Conservation (phyloP, 371 early-diverging fungal species). For the Apophysomyces variabilis region DNA sequence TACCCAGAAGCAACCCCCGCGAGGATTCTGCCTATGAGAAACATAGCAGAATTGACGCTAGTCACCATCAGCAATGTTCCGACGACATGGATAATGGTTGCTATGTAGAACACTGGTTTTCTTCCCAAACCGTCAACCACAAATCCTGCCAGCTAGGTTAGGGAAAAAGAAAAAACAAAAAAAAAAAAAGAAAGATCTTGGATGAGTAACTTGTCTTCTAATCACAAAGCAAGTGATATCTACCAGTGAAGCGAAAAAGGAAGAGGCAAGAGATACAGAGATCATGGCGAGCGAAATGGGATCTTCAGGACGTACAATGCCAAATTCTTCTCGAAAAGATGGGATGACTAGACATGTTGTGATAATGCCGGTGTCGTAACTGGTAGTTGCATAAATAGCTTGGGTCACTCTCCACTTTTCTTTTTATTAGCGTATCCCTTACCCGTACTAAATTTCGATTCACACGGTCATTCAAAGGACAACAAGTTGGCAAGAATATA, state of each 20-base stretch:
- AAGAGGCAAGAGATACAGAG: constrained; percentile 36
- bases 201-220: no score
- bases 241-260: constrained; percentile 42
- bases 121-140: constrained; percentile 44
- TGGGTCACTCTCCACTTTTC: neutral
- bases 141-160: constrained; percentile 36
- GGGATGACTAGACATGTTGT: constrained; percentile 49
- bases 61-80: constrained; percentile 74
- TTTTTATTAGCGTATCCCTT: neutral
- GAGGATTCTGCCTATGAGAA: constrained; percentile 76
- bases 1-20: constrained; percentile 71
- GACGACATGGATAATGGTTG: constrained; percentile 67
- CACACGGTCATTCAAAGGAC: neutral
- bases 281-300: constrained; percentile 27
- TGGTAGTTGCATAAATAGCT: constrained; percentile 16
- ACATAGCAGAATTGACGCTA: constrained; percentile 48
- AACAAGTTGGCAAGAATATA: neutral
- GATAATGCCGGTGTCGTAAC: constrained; percentile 56
- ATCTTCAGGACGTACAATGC: constrained; percentile 14
- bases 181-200: neutral
- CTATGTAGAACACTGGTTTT: constrained; percentile 46
- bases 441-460: constrained; percentile 33
- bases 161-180: neutral
- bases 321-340: constrained; percentile 35
- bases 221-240: neutral